These are phyloP conservation scores for Williopsis jadinii DNA, from an alignment of 1,139 yeast genomes.

Conservation along the genomic window DNA sequence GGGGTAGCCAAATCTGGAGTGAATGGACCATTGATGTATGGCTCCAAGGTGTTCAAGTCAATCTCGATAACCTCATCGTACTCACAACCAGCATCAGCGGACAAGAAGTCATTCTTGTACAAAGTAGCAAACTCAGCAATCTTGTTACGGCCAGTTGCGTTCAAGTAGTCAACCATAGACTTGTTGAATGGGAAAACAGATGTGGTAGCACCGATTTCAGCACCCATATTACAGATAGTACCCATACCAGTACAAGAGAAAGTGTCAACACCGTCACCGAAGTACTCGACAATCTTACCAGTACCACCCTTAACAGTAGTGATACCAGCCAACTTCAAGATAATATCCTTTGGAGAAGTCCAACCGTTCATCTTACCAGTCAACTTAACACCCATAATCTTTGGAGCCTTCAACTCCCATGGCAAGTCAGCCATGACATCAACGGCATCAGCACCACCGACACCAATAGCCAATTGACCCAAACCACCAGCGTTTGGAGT, in stretches of 20 bases:
- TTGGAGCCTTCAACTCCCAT: conserved; percentile 99
- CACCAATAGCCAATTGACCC: conserved; percentile 98
- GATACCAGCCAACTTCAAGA: conserved; percentile 92
- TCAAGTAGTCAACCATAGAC: conserved; percentile 83
- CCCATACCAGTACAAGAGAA: conserved; percentile 99
- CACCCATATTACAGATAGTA: conserved; percentile 99
- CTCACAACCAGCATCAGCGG: conserved; percentile 92
- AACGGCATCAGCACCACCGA: conserved; percentile 99
- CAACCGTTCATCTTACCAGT: conserved; percentile 95
- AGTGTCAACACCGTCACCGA: conserved; percentile 93
- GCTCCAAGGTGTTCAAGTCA: conserved; percentile 92
- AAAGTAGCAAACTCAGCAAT: conserved; percentile 77
- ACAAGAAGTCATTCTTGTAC: conserved; percentile 70
- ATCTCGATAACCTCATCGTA: conserved; percentile 95
- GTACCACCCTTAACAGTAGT: conserved; percentile 99
- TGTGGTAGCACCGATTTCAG: conserved; percentile 99
- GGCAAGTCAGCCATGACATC: conserved; percentile 94
- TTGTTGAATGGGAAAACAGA: conserved; percentile 96
- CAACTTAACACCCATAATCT: conserved; percentile 92
- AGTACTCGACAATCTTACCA: conserved; percentile 95
- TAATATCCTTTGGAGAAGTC: conserved; percentile 98
- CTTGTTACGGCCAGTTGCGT: conserved; percentile 79
- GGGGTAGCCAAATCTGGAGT: conserved; percentile 99
- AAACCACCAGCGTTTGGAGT: conserved; percentile 99
- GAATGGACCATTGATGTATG: conserved; percentile 98